These are phyloP conservation scores for Epichloe typhina DNA, from an alignment of 2,329 filamentous ascomycete genomes.

Conservation along the genomic window DNA sequence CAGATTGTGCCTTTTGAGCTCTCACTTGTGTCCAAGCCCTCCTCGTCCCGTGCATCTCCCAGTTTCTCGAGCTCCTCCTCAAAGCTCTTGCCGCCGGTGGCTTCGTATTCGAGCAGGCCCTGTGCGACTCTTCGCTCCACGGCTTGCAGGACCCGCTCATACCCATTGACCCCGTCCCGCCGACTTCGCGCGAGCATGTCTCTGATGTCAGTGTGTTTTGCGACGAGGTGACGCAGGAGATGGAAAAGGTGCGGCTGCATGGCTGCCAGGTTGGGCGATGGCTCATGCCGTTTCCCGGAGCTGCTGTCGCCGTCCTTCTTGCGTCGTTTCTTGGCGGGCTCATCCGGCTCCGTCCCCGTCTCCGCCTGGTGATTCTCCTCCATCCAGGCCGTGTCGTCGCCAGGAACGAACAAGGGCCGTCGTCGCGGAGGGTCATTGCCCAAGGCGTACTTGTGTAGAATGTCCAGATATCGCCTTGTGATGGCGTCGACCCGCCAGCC, in stretches of 20 bases:
- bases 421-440: constrained; percentile 51
- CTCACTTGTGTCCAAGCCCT: constrained; percentile 32
- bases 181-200: constrained; percentile 63
- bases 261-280: constrained; percentile 52
- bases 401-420: constrained; percentile 59
- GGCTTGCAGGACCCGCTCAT: constrained; percentile 62
- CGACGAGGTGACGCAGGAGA: constrained; percentile 70
- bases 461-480: constrained; percentile 77
- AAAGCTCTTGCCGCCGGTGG: constrained; percentile 35
- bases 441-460: constrained; percentile 68
- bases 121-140: constrained; percentile 64
- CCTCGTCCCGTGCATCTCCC: constrained; percentile 14
- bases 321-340: constrained; percentile 39
- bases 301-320: constrained; percentile 25
- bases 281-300: constrained; percentile 23
- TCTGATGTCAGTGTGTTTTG: constrained; percentile 67
- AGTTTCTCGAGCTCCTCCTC: constrained; percentile 23
- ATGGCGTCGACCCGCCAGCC: constrained; percentile 86
- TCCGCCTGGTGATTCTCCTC: constrained; percentile 18
- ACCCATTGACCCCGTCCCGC: constrained; percentile 59
- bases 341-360: constrained; percentile 25
- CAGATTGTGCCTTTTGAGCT: constrained; percentile 56
- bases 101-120: constrained; percentile 56
- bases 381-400: constrained; percentile 37
- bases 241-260: constrained; percentile 94